Evolutionary conservation across 495 filamentous ascomycete genomes (phyloP).

Genomic region (Halenospora varia): DNA sequence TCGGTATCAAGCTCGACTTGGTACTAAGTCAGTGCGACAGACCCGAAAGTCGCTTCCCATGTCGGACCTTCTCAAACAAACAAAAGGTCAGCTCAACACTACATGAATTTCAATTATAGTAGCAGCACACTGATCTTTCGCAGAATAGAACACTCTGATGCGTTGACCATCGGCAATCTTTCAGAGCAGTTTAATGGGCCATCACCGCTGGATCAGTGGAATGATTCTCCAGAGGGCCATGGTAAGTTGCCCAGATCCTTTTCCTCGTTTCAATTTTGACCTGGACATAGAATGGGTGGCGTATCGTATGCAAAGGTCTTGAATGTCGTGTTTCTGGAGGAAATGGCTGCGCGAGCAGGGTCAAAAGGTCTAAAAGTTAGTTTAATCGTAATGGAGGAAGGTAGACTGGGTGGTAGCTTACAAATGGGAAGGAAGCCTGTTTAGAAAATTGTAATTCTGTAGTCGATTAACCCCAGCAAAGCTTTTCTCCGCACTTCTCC

Average conservation of each 20-base stretch:
- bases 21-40: neutral
- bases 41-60: no score
- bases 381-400: neutral
- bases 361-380: neutral
- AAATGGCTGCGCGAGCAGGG: neutral
- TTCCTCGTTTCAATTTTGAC: no score
- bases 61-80: no score
- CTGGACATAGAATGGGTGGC: neutral
- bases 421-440: neutral
- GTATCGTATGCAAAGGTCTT: neutral
- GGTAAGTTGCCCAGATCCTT: no score
- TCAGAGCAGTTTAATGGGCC: neutral
- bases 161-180: neutral
- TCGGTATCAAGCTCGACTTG: neutral
- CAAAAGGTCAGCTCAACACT: neutral
- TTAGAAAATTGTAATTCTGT: neutral
- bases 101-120: no score
- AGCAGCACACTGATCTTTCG: neutral
- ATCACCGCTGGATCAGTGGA: neutral
- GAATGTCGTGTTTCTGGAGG: neutral
- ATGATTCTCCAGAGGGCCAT: neutral
- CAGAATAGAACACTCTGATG: neutral
- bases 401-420: neutral
- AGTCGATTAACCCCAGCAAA: neutral
- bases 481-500: neutral